phyloP scores from a whole-genome alignment of 208 protist species.

The Trypanosoma melophagium region DNA sequence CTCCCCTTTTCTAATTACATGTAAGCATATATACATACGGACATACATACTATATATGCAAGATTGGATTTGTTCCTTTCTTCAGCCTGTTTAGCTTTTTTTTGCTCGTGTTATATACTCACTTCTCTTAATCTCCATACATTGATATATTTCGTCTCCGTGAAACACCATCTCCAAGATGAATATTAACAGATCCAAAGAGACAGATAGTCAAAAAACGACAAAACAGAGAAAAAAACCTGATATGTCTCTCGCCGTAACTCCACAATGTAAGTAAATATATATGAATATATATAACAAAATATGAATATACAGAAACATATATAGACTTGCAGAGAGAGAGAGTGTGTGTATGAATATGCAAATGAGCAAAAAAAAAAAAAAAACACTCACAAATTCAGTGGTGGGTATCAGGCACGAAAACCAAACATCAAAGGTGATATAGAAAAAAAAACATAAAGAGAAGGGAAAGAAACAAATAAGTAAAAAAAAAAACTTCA shows the following conservation, averaged over 20 bases:
- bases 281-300: not conserved
- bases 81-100: not conserved
- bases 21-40: conserved; percentile 10
- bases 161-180: not conserved
- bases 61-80: not conserved
- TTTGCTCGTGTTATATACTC: not conserved
- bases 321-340: not conserved
- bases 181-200: conserved; percentile 13
- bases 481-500: too few species aligned
- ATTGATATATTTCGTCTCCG: too few species aligned
- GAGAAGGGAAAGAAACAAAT: too few species aligned
- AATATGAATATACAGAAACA: not conserved
- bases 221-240: not conserved
- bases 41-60: conserved; percentile 10
- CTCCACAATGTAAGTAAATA: too few species aligned
- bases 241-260: too few species aligned
- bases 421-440: too few species aligned
- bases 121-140: too few species aligned
- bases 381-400: too few species aligned
- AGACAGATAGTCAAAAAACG: not conserved
- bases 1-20: not conserved
- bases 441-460: too few species aligned
- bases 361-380: too few species aligned
- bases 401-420: too few species aligned
- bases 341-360: not conserved